phyloP scores from a whole-genome alignment of 805 yeast genomes.

The Saturnispora galanensis region DNA sequence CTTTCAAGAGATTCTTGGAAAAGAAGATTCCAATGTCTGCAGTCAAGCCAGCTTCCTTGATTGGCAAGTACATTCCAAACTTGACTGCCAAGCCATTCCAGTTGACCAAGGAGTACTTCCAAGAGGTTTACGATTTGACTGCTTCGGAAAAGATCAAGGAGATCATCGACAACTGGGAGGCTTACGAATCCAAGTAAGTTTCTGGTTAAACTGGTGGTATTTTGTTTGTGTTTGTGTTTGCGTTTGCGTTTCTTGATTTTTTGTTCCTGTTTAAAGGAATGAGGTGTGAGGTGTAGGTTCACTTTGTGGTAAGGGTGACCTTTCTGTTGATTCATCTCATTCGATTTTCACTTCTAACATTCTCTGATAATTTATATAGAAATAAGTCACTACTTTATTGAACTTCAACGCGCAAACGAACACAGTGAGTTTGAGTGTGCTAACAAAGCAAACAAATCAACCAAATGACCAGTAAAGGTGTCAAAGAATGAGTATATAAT shows the following conservation, averaged over 20 bases:
- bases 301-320: conserved; percentile 13
- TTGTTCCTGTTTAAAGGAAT: background rate
- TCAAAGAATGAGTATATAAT: too few species aligned
- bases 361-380: too few species aligned
- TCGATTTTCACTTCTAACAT: background rate
- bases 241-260: background rate
- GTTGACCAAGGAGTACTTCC: conserved; percentile 93
- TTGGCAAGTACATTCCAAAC: conserved; percentile 96
- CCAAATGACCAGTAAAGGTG: too few species aligned
- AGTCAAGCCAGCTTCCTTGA: conserved; percentile 86
- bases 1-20: conserved; percentile 94
- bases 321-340: background rate
- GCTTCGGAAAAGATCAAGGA: conserved; percentile 83
- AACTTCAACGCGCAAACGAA: too few species aligned
- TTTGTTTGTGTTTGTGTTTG: background rate
- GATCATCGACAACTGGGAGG: conserved; percentile 93
- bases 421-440: too few species aligned
- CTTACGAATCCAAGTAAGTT: conserved; percentile 45
- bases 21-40: conserved; percentile 94
- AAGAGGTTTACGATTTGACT: conserved; percentile 89
- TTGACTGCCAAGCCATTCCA: conserved; percentile 96
- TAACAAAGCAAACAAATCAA: too few species aligned
- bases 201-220: background rate
- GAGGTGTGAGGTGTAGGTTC: background rate
- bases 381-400: too few species aligned